Percentiles rank a stretch among this genome's conserved stretches.
Conservation (phyloP, 352 stramenopile species). For the Albugo candida region DNA sequence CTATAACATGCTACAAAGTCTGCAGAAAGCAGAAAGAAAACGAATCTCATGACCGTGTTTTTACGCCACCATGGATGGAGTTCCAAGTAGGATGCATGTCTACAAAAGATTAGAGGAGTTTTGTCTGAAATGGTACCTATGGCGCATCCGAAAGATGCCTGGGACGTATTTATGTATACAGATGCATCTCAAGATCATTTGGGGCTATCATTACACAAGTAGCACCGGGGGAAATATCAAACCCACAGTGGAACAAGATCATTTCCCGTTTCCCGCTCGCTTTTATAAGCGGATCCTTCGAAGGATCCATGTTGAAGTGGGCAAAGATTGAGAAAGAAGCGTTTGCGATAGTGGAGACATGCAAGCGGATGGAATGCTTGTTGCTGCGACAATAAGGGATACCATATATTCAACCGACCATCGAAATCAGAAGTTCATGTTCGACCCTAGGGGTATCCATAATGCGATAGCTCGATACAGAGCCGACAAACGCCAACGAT, state of each 20-base stretch:
- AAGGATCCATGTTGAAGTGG: constrained; percentile 1
- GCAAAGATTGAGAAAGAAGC: constrained; percentile 11
- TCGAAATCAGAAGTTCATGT: constrained; percentile 10
- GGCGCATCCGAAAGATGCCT: neutral
- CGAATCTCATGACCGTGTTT: no score
- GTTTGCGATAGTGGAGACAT: constrained; percentile 10
- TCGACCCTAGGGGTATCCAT: constrained; percentile 4
- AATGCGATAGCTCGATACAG: constrained; percentile 7
- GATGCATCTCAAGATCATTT: constrained; percentile 3
- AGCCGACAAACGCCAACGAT: constrained; percentile 13
- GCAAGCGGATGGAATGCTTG: constrained; percentile 9
- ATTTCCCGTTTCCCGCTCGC: constrained; percentile 1
- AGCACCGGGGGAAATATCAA: neutral
- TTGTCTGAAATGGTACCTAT: constrained; percentile 5
- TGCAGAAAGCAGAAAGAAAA: no score
- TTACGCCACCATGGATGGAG: constrained; percentile 1
- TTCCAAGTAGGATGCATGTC: neutral
- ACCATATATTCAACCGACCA: constrained; percentile 12
- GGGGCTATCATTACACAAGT: constrained; percentile 1
- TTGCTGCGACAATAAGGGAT: constrained; percentile 4
- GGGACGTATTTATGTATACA: neutral
- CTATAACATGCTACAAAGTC: constrained; percentile 1
- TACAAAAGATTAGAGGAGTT: neutral
- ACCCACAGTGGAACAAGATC: no score
- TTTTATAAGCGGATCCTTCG: constrained; percentile 11